Conservation (phyloP, 371 early-diverging fungal genomes). For the Homolaphlyctis polyrhiza region DNA sequence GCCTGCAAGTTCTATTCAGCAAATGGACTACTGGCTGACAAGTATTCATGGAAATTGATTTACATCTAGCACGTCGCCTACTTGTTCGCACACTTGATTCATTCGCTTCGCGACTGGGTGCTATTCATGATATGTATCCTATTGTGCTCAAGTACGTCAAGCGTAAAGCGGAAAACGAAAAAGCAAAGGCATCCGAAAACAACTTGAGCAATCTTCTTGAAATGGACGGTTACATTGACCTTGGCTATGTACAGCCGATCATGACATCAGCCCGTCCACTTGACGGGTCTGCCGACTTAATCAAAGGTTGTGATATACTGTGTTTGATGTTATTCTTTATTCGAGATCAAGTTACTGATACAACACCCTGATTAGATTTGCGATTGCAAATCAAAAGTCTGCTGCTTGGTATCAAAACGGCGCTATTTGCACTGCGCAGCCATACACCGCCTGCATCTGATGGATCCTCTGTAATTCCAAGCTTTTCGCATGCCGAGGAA, state of each 20-base stretch:
- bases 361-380: too few relatives aligned
- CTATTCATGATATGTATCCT: slow-evolving; percentile 42
- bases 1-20: too few relatives aligned
- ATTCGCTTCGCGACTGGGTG: slow-evolving; percentile 71
- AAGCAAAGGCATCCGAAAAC: slow-evolving; percentile 13
- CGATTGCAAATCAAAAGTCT: slow-evolving; percentile 81
- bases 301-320: too few relatives aligned
- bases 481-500: slow-evolving; percentile 58
- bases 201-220: slow-evolving; percentile 15
- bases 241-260: slow-evolving; percentile 75
- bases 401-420: slow-evolving; percentile 78
- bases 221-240: slow-evolving; percentile 65
- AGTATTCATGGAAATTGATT: too few relatives aligned
- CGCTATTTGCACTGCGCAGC: slow-evolving; percentile 69
- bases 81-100: slow-evolving; percentile 82
- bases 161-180: slow-evolving; percentile 25
- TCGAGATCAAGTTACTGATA: too few relatives aligned
- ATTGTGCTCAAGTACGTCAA: slow-evolving; percentile 46
- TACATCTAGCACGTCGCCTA: slow-evolving; percentile 61
- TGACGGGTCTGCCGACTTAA: slow-evolving; percentile 62
- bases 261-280: slow-evolving; percentile 59
- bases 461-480: slow-evolving; percentile 24
- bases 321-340: too few relatives aligned
- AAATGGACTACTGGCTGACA: too few relatives aligned
- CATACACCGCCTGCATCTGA: slow-evolving; percentile 56